These are phyloP conservation scores for Nematocida parisii DNA, from an alignment of 371 early-diverging fungal species.

Conservation along the genomic window DNA sequence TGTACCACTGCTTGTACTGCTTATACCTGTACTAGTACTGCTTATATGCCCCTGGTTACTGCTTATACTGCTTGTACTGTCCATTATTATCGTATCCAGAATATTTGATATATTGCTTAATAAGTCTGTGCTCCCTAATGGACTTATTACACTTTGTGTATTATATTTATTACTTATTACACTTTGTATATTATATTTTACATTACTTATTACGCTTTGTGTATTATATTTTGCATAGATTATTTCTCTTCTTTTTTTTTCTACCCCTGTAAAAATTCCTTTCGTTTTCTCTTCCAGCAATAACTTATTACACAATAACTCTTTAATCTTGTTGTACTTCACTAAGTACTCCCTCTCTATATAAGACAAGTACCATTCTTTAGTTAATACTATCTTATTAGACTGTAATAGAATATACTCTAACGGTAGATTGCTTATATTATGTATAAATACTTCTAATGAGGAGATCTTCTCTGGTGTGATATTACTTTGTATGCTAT, in stretches of 20 bases:
- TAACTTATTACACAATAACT: conserved; percentile 12
- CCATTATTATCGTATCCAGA: background rate
- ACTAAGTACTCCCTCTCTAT: conserved; percentile 33
- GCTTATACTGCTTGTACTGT: no score
- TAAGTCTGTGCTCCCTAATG: no score
- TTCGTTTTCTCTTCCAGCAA: conserved; percentile 28
- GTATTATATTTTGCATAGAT: background rate
- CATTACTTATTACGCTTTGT: background rate
- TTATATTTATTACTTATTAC: no score
- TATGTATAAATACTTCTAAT: conserved; percentile 34
- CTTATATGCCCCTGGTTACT: no score
- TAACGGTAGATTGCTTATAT: conserved; percentile 41
- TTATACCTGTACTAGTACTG: background rate
- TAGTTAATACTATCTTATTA: conserved; percentile 50
- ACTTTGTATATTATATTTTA: background rate
- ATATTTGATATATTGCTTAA: background rate
- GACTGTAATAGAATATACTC: conserved; percentile 46
- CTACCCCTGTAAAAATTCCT: background rate
- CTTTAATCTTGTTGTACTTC: conserved; percentile 12
- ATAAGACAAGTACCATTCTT: conserved; percentile 37
- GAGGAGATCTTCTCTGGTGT: background rate
- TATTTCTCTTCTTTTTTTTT: conserved; percentile 12
- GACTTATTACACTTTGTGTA: no score
- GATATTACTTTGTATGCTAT: background rate
- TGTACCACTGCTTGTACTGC: no score